These are phyloP conservation scores for Cladosporium sp. DNA, from an alignment of 2,329 filamentous ascomycete species.

Conservation along the genomic window DNA sequence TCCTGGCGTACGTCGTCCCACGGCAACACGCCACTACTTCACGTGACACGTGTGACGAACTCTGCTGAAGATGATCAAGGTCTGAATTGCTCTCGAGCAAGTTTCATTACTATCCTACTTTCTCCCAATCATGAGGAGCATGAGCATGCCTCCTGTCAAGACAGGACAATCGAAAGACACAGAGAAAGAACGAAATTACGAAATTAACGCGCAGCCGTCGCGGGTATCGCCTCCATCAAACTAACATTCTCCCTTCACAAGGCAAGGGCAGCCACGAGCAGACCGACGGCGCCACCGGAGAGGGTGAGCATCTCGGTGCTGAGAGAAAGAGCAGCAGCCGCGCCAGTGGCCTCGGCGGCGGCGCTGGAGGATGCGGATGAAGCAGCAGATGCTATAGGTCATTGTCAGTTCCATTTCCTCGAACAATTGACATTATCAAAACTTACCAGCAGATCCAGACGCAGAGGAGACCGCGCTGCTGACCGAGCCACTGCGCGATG, in stretches of 20 bases:
- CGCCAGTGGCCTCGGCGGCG: constrained; percentile 10
- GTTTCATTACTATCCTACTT: constrained; percentile 8
- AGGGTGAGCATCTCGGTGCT: constrained; percentile 1
- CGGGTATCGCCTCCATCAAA: background rate
- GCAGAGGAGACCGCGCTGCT: constrained; percentile 6
- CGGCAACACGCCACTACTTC: background rate
- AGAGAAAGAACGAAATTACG: constrained; percentile 2
- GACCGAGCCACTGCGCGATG: constrained; percentile 8
- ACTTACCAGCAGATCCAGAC: constrained; percentile 1
- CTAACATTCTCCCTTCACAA: background rate
- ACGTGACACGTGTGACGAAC: background rate
- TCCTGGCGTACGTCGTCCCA: background rate
- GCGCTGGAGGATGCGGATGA: background rate
- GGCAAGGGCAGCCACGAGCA: constrained; percentile 10
- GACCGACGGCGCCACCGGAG: constrained; percentile 11
- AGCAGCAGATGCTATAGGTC: background rate
- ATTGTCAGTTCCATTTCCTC: background rate
- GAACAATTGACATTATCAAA: background rate
- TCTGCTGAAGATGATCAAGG: background rate
- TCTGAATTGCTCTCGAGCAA: background rate
- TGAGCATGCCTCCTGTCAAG: background rate
- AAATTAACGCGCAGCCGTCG: background rate
- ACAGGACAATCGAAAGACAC: background rate
- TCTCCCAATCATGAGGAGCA: background rate
- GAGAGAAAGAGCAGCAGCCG: constrained; percentile 3